Conservation (phyloP, 495 filamentous ascomycete genomes). For the Penicillium riverlandense region DNA sequence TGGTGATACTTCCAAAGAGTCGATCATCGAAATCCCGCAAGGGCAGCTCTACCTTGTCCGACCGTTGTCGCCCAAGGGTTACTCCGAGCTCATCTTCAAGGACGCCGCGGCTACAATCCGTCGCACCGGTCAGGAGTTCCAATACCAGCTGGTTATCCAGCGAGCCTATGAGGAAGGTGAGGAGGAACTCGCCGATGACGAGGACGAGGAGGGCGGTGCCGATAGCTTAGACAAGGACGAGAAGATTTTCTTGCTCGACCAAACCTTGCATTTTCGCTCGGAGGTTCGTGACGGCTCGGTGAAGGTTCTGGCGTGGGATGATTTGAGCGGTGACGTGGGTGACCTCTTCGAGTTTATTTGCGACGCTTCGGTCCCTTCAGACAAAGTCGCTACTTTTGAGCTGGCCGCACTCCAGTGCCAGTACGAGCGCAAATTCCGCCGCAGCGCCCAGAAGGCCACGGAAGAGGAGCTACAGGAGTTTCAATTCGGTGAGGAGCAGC, state of each 20-base stretch:
- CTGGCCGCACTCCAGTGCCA: constrained; percentile 85
- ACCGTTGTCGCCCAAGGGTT: constrained; percentile 90
- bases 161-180: constrained; percentile 96
- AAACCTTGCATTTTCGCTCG: constrained; percentile 79
- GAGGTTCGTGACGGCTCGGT: constrained; percentile 70
- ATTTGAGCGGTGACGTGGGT: constrained; percentile 85
- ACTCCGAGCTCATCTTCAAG: constrained; percentile 97
- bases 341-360: constrained; percentile 97
- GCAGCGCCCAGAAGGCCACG: constrained; percentile 69
- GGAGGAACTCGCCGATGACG: constrained; percentile 78
- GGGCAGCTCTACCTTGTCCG: constrained; percentile 96
- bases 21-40: constrained; percentile 87
- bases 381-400: constrained; percentile 74
- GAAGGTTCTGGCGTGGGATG: constrained; percentile 87
- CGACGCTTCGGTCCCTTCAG: constrained; percentile 59
- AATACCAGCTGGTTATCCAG: constrained; percentile 95
- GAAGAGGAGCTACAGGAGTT: constrained; percentile 76
- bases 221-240: constrained; percentile 80
- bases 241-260: constrained; percentile 92
- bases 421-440: constrained; percentile 90
- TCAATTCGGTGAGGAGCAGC: constrained; percentile 67
- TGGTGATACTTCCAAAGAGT: constrained; percentile 85
- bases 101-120: constrained; percentile 89
- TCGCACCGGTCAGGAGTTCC: constrained; percentile 85
- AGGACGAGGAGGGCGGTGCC: constrained; percentile 70